Percentiles rank a stretch among this genome's conserved stretches.
Conservation (phyloP, 495 filamentous ascomycete genomes). For the Immersiella caudata region DNA sequence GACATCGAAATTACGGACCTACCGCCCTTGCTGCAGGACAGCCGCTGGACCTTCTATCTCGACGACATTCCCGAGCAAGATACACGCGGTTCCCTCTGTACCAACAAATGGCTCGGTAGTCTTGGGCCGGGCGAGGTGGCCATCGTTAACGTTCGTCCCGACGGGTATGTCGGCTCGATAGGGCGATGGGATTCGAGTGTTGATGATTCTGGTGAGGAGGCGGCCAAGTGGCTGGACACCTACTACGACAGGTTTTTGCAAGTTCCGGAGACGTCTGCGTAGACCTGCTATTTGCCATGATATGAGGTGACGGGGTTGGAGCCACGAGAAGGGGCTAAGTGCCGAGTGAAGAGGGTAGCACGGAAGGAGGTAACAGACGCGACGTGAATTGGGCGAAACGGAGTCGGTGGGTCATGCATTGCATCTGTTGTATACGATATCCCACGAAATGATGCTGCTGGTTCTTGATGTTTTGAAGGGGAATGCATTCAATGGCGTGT, state of each 20-base stretch:
- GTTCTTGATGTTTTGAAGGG: background rate
- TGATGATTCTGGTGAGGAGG: conserved; percentile 48
- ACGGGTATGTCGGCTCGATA: conserved; percentile 68
- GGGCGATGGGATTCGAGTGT: conserved; percentile 53
- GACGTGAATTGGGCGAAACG: background rate
- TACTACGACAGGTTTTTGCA: conserved; percentile 62
- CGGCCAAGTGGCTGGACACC: conserved; percentile 58
- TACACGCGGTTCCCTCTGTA: conserved; percentile 53
- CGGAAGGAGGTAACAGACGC: background rate
- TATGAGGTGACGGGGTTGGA: background rate
- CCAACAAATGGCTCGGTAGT: conserved; percentile 65
- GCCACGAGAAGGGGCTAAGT: background rate
- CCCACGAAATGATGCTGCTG: background rate
- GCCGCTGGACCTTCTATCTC: conserved; percentile 70
- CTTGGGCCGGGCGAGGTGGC: conserved; percentile 54
- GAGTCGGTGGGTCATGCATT: background rate
- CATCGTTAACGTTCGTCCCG: conserved; percentile 65
- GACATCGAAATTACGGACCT: conserved; percentile 65
- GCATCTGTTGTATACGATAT: background rate
- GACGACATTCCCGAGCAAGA: conserved; percentile 59
- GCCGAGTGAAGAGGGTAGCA: too few relatives aligned
- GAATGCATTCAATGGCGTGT: background rate
- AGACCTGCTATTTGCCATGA: background rate
- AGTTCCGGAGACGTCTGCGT: conserved; percentile 31
- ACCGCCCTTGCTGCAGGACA: conserved; percentile 56